These are phyloP conservation scores for Talaromyces sp. DNA, from an alignment of 2,329 filamentous ascomycete genomes.

Conservation along the genomic window DNA sequence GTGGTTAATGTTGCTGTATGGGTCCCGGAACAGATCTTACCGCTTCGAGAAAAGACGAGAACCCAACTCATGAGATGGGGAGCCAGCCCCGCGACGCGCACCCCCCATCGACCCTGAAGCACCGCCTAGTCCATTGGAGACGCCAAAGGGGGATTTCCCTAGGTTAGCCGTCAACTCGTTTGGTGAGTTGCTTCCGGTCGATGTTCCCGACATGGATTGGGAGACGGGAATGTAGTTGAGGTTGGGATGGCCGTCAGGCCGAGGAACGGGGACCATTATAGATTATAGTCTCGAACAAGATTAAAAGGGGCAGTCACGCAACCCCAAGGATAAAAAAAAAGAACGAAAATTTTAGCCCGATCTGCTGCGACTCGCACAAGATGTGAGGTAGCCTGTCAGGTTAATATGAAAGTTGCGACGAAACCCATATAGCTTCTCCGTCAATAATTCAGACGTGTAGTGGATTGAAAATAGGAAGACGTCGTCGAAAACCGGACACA, in stretches of 20 bases:
- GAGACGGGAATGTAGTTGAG: slow-evolving; percentile 70
- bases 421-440: slow-evolving; percentile 7
- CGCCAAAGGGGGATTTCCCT: slow-evolving; percentile 67
- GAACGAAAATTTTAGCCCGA: not conserved
- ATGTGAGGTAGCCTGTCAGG: not conserved
- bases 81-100: slow-evolving; percentile 79
- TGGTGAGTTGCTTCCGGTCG: slow-evolving; percentile 73
- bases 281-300: slow-evolving; percentile 10
- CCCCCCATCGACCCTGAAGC: slow-evolving; percentile 47
- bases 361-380: not conserved
- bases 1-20: not conserved
- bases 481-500: not conserved
- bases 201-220: slow-evolving; percentile 70
- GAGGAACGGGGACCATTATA: slow-evolving; percentile 82
- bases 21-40: slow-evolving; percentile 50
- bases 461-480: not conserved
- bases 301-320: not conserved
- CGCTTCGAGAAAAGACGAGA: slow-evolving; percentile 84
- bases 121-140: slow-evolving; percentile 57
- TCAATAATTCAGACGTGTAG: not conserved
- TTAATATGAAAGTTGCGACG: slow-evolving; percentile 1
- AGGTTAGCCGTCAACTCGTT: slow-evolving; percentile 63
- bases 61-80: slow-evolving; percentile 88
- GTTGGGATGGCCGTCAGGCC: slow-evolving; percentile 76
- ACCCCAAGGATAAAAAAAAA: not conserved